Evolutionary conservation across 768 basidiomycete species (phyloP).

Genomic region (Lanmaoa pseudosensibilis): DNA sequence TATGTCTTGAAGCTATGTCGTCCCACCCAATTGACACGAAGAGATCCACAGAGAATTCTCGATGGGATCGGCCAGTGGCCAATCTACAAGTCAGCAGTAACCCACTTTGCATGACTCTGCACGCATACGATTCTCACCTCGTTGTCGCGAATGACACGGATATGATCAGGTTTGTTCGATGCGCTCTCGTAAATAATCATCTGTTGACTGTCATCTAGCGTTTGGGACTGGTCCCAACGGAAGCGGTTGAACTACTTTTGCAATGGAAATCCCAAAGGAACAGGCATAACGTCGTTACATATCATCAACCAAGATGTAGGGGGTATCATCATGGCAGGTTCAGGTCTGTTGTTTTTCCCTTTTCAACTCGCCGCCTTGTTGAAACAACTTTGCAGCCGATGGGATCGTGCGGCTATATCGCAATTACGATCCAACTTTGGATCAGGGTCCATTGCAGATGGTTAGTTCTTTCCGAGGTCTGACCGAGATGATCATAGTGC

Average conservation of each 20-base stretch:
- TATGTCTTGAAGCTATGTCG: conserved; percentile 21
- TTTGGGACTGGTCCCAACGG: conserved; percentile 92
- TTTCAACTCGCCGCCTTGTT: not conserved
- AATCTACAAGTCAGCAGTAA: conserved; percentile 58
- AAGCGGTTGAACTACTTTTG: conserved; percentile 79
- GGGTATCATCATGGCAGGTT: conserved; percentile 83
- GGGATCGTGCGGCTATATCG: conserved; percentile 90
- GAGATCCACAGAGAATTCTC: conserved; percentile 47
- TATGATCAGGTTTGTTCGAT: conserved; percentile 67
- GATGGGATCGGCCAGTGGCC: conserved; percentile 74
- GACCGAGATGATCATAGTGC: conserved; percentile 69
- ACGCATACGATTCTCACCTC: conserved; percentile 88
- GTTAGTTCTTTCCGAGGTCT: conserved; percentile 92
- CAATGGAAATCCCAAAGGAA: conserved; percentile 83
- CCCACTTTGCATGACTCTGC: conserved; percentile 81
- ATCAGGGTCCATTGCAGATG: conserved; percentile 80
- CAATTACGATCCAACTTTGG: conserved; percentile 78
- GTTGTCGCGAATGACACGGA: conserved; percentile 84
- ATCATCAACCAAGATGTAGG: conserved; percentile 96
- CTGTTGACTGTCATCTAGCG: conserved; percentile 44
- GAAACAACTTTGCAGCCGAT: conserved; percentile 59
- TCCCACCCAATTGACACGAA: not conserved
- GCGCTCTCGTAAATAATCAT: not conserved
- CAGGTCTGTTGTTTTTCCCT: conserved; percentile 52
- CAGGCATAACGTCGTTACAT: conserved; percentile 82